Base-by-base conservation (phyloP, 768 basidiomycete genomes). In the Boletus rubroflammeus region DNA sequence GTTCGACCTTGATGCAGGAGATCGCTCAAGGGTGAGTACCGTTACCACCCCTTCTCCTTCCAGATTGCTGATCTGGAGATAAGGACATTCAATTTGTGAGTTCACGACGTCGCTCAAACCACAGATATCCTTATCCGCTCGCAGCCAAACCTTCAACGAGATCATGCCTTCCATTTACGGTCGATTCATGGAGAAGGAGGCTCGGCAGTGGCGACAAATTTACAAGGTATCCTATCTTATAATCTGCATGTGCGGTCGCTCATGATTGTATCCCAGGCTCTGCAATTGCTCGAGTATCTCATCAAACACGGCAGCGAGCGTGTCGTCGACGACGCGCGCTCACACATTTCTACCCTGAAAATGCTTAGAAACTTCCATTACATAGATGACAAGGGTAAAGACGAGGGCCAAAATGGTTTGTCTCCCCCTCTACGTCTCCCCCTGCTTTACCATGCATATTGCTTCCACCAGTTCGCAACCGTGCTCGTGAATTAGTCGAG, bases 281-380 rank as follows among this genome's bases (percentile, higher is more conserved):
- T 97, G 15, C 93, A 96, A 74, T 80, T 98, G 6, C 81, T 97
- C 39, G 95, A 98, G 72, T 99, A 97, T 70, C 82, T 99, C 47
- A 78, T 98, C 70, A 99, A 97, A 72, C 90, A 98, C 61, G 97
- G 97, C 17, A 93, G 91, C 28, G 97, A 99, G 68, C 88, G 97
- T 38, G 96, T 98, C 11, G 93, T 99, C 17, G 97, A 99, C 67
- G 97, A 99, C 71, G 92, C 96, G 2, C 82, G 97, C 48, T 89
- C 92, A 1, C 97, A 98, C 70, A 77, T 98, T 26, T 88, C 93
- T 26, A 96, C 95, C 19, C 80, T 99, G 63, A 98, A 98, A 75
- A 98, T 98, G 92, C 82, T 98, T 11, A 78, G 94, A 53, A 97
- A 88, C 65, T 99, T 99, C 75, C 96, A 98, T 68, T 98, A 98